Evolutionary conservation across 768 basidiomycete species (phyloP).

Genomic region (Tylopilus subfusipes): DNA sequence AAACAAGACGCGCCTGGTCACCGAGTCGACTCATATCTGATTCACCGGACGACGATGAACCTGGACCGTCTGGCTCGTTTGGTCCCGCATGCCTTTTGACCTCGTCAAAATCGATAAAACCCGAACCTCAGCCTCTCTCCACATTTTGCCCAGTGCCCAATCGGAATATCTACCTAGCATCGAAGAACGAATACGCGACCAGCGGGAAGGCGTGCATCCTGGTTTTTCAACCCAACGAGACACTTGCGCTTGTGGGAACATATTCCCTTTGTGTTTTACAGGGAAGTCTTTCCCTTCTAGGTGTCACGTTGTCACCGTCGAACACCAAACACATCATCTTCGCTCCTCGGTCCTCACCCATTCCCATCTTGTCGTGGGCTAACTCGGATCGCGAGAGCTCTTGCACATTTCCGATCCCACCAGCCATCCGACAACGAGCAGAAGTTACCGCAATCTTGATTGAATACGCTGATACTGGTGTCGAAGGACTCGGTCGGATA

Average conservation of each 20-base stretch:
- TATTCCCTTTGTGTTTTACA: conserved; percentile 60
- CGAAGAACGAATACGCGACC: background rate
- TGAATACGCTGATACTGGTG: conserved; percentile 53
- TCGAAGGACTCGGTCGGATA: conserved; percentile 64
- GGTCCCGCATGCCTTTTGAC: background rate
- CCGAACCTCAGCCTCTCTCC: conserved; percentile 35
- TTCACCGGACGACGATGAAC: conserved; percentile 47
- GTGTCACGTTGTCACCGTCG: conserved; percentile 46
- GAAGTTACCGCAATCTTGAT: conserved; percentile 48
- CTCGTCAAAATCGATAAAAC: conserved; percentile 2
- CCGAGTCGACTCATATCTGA: conserved; percentile 50
- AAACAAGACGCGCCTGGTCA: conserved; percentile 48
- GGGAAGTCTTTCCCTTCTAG: conserved; percentile 58
- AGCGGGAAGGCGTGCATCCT: conserved; percentile 36
- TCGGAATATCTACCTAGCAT: background rate
- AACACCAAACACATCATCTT: conserved; percentile 50
- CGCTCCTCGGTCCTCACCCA: conserved; percentile 75
- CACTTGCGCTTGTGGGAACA: conserved; percentile 46
- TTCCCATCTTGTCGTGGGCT: conserved; percentile 49
- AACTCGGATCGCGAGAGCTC: conserved; percentile 10
- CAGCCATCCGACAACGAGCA: conserved; percentile 8
- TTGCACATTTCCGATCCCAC: conserved; percentile 14
- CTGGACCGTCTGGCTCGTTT: conserved; percentile 12
- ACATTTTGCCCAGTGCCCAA: conserved; percentile 44
- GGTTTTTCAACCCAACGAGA: conserved; percentile 45